Base-by-base conservation (phyloP, 352 stramenopile genomes). In the Thraustotheca clavata region DNA sequence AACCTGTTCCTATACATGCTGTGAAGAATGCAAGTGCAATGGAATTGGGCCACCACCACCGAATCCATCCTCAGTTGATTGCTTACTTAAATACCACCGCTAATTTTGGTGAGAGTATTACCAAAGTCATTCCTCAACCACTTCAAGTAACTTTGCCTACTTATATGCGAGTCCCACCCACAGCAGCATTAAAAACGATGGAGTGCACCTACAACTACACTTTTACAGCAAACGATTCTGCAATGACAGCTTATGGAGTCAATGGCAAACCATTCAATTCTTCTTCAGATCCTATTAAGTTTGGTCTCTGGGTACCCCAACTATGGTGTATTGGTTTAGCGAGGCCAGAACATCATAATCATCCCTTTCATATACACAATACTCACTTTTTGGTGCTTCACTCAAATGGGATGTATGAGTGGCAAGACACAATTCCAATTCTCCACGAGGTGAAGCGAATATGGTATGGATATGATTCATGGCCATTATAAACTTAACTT, bases 301-400 rank as follows among this genome's bases (percentile, higher is more conserved):
- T 46, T 3, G 34, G 27, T 6, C 6, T 20, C n/a, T 38, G 39
- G 12, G 5, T 14, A 35, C 41, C 38, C 24, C 22, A 32, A 16
- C 55, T 27, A 5, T 39, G 35, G 39, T 41, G 55, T 33, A 41
- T 52, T 38, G 33, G 55, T 52, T 16, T 62, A 4, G 55, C 12
- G 16, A 20, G 24, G 6, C 18, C 41, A 22, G 34, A 14, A 4
- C 16, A 24, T 3, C 11, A 54, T 41, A 88, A 74, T 29, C 80
- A 89, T 43, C 80, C 80, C 43, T 91, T 89, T 71, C 83, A 91
- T 67, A 83, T 91, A 52, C 83, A 91, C 73, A 72, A 72, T 35
- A 83, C 77, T 38, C 83, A 89, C 65, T 89, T 91, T 48, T 79
- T 88, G 67, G 69, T 89, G 36, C 76, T 77, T 20, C 68, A 57